Percentiles rank a stretch among this genome's conserved stretches.
phyloP scores from a whole-genome alignment of 371 early-diverging fungal genomes.

The Astathelohania contejeani region DNA sequence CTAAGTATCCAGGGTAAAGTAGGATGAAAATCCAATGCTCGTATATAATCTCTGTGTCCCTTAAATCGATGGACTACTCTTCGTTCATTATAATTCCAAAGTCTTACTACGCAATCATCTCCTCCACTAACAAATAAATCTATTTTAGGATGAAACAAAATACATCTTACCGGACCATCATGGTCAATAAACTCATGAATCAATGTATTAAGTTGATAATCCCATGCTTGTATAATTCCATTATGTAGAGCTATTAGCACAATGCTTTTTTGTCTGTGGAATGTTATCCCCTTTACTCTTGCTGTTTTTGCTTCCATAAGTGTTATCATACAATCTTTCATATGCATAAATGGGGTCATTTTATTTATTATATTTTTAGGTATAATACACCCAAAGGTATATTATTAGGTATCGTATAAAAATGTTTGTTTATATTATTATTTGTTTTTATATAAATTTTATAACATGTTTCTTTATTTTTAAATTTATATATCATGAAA shows the following conservation, averaged over 20 bases:
- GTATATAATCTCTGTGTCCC: slow-evolving; percentile 93
- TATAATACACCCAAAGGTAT: too few species aligned
- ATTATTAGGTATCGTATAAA: too few species aligned
- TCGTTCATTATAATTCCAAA: slow-evolving; percentile 94
- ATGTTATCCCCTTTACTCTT: slow-evolving; percentile 80
- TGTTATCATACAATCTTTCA: too few species aligned
- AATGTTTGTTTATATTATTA: too few species aligned
- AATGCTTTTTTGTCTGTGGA: slow-evolving; percentile 91
- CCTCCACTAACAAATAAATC: slow-evolving; percentile 92
- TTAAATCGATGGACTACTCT: slow-evolving; percentile 77
- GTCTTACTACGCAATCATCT: slow-evolving; percentile 93
- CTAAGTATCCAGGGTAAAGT: slow-evolving; percentile 91
- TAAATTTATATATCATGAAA: too few species aligned
- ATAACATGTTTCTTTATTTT: too few species aligned
- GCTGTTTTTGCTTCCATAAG: slow-evolving; percentile 28
- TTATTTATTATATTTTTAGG: too few species aligned
- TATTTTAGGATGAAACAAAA: slow-evolving; percentile 86
- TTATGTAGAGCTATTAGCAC: slow-evolving; percentile 85
- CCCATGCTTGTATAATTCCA: slow-evolving; percentile 90
- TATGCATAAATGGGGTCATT: too few species aligned
- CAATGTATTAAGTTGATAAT: slow-evolving; percentile 88
- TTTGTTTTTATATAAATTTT: too few species aligned
- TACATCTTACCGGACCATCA: slow-evolving; percentile 90
- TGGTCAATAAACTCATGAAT: slow-evolving; percentile 88
- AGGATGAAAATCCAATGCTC: slow-evolving; percentile 88